Conservation (phyloP, 352 stramenopile species). For the Halophytophthora batemanensis region DNA sequence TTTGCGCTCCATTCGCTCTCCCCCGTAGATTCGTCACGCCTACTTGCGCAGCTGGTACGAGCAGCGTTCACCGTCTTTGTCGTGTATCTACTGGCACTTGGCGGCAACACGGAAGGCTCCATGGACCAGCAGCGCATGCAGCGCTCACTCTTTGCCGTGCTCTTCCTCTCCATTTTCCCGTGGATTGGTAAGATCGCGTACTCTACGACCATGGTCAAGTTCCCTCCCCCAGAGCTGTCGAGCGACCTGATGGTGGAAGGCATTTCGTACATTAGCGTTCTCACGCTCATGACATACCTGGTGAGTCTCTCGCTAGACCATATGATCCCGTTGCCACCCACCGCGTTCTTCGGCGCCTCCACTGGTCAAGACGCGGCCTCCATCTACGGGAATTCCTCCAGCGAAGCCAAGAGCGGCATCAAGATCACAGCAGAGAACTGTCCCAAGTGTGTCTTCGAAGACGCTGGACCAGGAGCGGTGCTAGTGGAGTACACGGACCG, state of each 20-base stretch:
- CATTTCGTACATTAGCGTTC: conserved; percentile 30
- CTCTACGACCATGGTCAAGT: conserved; percentile 41
- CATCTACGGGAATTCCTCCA: conserved; percentile 32
- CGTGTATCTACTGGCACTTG: conserved; percentile 48
- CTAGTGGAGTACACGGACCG: conserved; percentile 61
- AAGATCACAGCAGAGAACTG: conserved; percentile 79
- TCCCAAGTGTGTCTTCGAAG: conserved; percentile 77
- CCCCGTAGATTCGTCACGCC: conserved; percentile 27
- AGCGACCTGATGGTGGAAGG: conserved; percentile 49
- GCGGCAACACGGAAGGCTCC: conserved; percentile 28
- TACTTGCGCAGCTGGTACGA: conserved; percentile 51
- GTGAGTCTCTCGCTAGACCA: conserved; percentile 43
- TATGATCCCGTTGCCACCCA: conserved; percentile 69
- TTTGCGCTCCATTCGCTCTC: conserved; percentile 11
- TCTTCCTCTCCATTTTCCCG: conserved; percentile 49
- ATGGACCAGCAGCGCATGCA: conserved; percentile 57
- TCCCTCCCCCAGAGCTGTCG: conserved; percentile 33
- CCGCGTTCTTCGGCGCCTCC: conserved; percentile 65
- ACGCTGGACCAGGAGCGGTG: conserved; percentile 67
- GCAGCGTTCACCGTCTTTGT: conserved; percentile 41
- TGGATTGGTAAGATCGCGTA: conserved; percentile 70
- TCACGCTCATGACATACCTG: conserved; percentile 43
- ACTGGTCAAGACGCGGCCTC: conserved; percentile 46
- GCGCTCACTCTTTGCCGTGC: conserved; percentile 51
- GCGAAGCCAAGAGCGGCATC: conserved; percentile 4